These are phyloP conservation scores for Echites panduratus DNA, from an alignment of 257 asterid genomes.

Conservation along the genomic window DNA sequence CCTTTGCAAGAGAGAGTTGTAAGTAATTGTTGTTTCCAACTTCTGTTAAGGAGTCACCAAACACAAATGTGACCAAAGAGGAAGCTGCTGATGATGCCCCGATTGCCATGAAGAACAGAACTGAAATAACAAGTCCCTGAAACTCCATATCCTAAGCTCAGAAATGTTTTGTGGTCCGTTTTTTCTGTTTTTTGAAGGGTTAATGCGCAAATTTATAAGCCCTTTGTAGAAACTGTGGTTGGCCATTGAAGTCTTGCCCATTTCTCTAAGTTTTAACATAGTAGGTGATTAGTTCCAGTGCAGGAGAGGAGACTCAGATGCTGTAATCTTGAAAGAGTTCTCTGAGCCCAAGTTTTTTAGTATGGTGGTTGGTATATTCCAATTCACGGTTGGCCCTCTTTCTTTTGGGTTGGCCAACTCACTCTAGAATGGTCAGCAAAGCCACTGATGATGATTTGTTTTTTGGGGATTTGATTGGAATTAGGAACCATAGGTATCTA, in stretches of 20 bases:
- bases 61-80: conserved; percentile 52
- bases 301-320: neutral
- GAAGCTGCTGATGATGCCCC: conserved; percentile 19
- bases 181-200: neutral
- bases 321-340: conserved; percentile 6
- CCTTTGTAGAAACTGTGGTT: conserved; percentile 1
- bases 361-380: conserved; percentile 19
- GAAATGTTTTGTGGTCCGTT: no score
- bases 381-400: conserved; percentile 10
- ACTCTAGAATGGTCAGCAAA: neutral
- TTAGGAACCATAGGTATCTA: neutral
- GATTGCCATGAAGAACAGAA: conserved; percentile 16
- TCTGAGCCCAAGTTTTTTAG: conserved; percentile 7
- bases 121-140: conserved; percentile 14
- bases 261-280: conserved; percentile 36
- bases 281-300: conserved; percentile 31
- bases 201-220: conserved; percentile 28
- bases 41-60: conserved; percentile 87
- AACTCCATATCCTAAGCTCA: conserved; percentile 8
- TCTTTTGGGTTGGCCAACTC: conserved; percentile 24
- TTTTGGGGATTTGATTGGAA: neutral
- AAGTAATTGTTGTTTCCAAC: conserved; percentile 80
- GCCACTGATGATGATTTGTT: neutral
- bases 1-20: conserved; percentile 57
- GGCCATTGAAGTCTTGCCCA: conserved; percentile 41